Evolutionary conservation across 164 flowering plant genomes (phyloP).

Genomic region (Vitis cinerea): DNA sequence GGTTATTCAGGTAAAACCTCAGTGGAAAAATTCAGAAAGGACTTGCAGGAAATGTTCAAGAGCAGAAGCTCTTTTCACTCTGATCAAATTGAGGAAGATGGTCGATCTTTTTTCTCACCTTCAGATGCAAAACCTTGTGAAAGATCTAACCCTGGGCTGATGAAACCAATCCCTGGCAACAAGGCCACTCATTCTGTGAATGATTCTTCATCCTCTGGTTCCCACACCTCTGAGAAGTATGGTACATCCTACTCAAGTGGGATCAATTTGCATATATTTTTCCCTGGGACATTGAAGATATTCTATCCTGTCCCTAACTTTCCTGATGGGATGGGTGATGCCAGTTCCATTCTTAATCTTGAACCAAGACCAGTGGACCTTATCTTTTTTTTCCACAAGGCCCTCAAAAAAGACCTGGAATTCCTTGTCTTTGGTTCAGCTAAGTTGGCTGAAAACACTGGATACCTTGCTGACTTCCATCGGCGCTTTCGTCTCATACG

Average conservation of each 20-base stretch:
- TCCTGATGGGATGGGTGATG: conserved; percentile 19
- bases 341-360: conserved; percentile 18
- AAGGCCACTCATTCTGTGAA: conserved; percentile 16
- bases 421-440: conserved; percentile 52
- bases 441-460: conserved; percentile 47
- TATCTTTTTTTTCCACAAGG: conserved; percentile 72
- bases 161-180: conserved; percentile 15
- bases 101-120: conserved; percentile 18
- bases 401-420: conserved; percentile 67
- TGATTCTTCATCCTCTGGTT: conserved; percentile 21
- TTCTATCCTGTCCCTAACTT: conserved; percentile 21
- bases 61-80: conserved; percentile 36
- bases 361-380: conserved; percentile 66
- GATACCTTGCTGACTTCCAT: conserved; percentile 43
- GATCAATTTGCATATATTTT: conserved; percentile 48
- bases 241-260: conserved; percentile 51
- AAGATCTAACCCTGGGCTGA: conserved; percentile 15
- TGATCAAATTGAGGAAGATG: conserved; percentile 28
- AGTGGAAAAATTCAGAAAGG: conserved; percentile 46
- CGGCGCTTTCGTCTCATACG: conserved; percentile 50
- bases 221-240: conserved; percentile 16
- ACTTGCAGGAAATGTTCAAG: conserved; percentile 51
- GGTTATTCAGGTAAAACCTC: conserved; percentile 71
- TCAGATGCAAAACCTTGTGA: conserved; percentile 20
- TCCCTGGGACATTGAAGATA: conserved; percentile 36